phyloP scores from a whole-genome alignment of 2,329 filamentous ascomycete species.

The Fusarium compactum region DNA sequence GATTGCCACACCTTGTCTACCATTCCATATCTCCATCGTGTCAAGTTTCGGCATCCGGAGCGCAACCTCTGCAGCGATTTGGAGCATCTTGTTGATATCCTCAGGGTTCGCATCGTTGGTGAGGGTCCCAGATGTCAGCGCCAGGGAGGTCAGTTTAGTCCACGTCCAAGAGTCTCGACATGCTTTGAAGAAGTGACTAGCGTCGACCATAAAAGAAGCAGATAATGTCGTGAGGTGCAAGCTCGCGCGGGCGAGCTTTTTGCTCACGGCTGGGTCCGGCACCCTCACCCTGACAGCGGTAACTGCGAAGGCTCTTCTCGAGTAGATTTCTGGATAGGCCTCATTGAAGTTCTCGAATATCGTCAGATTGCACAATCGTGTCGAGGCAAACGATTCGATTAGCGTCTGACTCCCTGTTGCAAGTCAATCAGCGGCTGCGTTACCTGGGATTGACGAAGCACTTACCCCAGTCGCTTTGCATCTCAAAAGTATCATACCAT shows the following conservation, averaged over 20 bases:
- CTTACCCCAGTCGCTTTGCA: slow-evolving; percentile 48
- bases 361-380: slow-evolving; percentile 47
- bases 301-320: slow-evolving; percentile 25
- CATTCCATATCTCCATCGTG: slow-evolving; percentile 52
- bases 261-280: slow-evolving; percentile 44
- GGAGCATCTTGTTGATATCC: slow-evolving; percentile 47
- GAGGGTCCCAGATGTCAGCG: slow-evolving; percentile 50
- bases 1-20: slow-evolving; percentile 42
- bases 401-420: slow-evolving; percentile 43
- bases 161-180: slow-evolving; percentile 45
- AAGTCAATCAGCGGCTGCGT: slow-evolving; percentile 35
- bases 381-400: slow-evolving; percentile 46
- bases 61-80: slow-evolving; percentile 43
- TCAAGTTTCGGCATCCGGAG: slow-evolving; percentile 48
- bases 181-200: slow-evolving; percentile 49
- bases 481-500: slow-evolving; percentile 35
- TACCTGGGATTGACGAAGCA: slow-evolving; percentile 34
- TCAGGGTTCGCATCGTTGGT: slow-evolving; percentile 27
- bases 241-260: slow-evolving; percentile 48
- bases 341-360: slow-evolving; percentile 55
- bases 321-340: slow-evolving; percentile 47
- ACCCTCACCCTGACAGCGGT: slow-evolving; percentile 39
- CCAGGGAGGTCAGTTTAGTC: slow-evolving; percentile 49
- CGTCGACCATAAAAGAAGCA: slow-evolving; percentile 51
- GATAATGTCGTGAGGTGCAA: slow-evolving; percentile 47